Evolutionary conservation across 1,284 basidiomycete species (phyloP), one percentile per base, ranked within the genome.

Genomic region (Malassezia pachydermatis): DNA sequence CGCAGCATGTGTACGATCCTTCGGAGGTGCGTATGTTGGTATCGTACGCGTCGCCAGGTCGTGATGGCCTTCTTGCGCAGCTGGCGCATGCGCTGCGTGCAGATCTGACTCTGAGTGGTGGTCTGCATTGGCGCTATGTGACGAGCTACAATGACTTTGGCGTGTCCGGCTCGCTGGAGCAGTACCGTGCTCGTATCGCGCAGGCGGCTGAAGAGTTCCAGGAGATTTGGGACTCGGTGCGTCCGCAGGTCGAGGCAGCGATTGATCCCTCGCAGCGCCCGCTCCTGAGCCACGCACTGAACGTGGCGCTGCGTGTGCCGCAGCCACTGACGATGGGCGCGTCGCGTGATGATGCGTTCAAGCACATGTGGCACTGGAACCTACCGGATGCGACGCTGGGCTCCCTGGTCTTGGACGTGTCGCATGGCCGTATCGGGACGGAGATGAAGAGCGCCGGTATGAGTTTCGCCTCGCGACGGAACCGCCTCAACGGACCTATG

Each of bases 131-230:
- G 81, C 84, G 94, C 48, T 95, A 96, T 70, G 84, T 88, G 22
- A 84, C 82, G 1, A 88, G 84, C 2, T 96, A 90, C 79, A 99
- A 98, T 74, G 92, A 98, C 72, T 98, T 94, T 72, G 86, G 84
- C 60, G 84, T 95, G 2, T 86, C 90, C 72, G 78, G 80, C 41
- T 88, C 94, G 73, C 85, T 85, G 60, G 88, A 95, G 35, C 82
- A 82, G 10, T 92, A 88, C 76, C 80, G 85, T 42, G 79, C 79
- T 67, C 96, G 95, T 75, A 77, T 96, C 3, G 59, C 77, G 1
- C 75, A 78, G 13, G 84, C 88, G 35, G 87, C 87, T 73, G 84
- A 86, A 51, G 76, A 78, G 20, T 96, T 95, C 70, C 80, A 84
- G 67, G 84, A 84, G 60, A 83, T 98, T 16, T 98, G 89, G 85